Evolutionary conservation across 164 flowering plant genomes (phyloP), one percentile per base, ranked within the genome.

Genomic region (Macadamia tetraphylla): DNA sequence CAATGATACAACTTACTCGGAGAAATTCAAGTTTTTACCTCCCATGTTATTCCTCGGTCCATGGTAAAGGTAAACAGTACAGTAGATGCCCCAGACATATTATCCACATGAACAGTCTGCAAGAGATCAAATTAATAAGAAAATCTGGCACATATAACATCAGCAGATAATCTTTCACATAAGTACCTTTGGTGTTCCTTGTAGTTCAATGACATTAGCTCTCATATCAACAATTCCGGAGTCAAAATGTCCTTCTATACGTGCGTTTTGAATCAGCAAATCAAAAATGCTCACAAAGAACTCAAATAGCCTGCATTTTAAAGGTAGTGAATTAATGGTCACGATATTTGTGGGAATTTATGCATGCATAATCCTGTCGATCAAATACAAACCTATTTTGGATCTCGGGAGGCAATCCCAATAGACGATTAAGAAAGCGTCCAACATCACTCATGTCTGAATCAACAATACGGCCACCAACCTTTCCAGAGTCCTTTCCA

Each of bases 381-480:
- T 42, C 69, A 64, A 53, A 23, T 3, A 77, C 75, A 62, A 12
- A 90, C 99, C 92, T 87, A 77, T 94, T 94, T 64, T 94, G 99
- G 76, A 94, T 92, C 18, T 88, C 94, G 67, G 99, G 99, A 69
- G 95, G 95, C 78, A 94, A 77, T 17, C 99, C 99, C 62, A 94
- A 76, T 42, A 94, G 83, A 17, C 99, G 86, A 81, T 94, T 94
- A 29, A 94, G 94, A 64, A 94, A 94, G 60, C 99, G 97, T 5
- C 97, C 97, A 80, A 94, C 93, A 79, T 94, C 99, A 81, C 88
- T 88, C 97, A 92, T 92, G 77, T 94, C 99, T 17, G 97, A 92
- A 69, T 94, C 99, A 77, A 88, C 80, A 64, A 94, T 94, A 71
- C 97, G 94, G 23, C 98, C 96, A 62, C 88, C 81, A 48, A 86